Evolutionary conservation across 305 asterid genomes (phyloP), one percentile per base, ranked within the genome.

Genomic region (Coffea humblotiana): DNA sequence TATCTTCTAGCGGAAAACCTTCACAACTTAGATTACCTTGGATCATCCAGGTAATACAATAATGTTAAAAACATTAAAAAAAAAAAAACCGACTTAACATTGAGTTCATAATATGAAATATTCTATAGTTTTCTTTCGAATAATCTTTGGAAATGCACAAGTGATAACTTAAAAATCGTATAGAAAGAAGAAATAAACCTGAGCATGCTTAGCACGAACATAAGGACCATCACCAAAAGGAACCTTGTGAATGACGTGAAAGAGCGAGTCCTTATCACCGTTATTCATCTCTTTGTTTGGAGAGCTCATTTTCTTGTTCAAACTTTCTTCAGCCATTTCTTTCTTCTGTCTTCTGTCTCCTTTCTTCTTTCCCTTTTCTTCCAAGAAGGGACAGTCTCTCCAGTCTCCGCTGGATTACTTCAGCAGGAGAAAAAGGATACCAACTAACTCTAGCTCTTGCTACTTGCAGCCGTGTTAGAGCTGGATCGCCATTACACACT

Each of bases 171-270:
- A 37, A 37, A 37, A 3, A 37, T 37, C 6, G 43, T 37, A 37
- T 23, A 61, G 10, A 18, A 29, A 14, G 0, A 40, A n/a, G 21
- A 0, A 52, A 1, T 65, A 27, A 65, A 92, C 98, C 97, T 92
- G 98, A 78, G 94, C 92, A 85, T 90, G 84, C 80, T 94, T 94
- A 71, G 98, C 98, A 61, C 93, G 89, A 72, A 89, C 97, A 78
- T 94, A 94, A 85, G 96, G 96, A 21, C 98, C 97, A 84, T 94
- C 93, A 15, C 98, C 98, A 15, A 90, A 86, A 85, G 98, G 98
- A 82, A 92, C 96, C 74, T 94, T 94, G 84, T 90, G 87, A 58
- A 88, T 80, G 9, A 88, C 92, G 78, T 87, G 95, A 85, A 85
- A 90, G 18, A 43, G 69, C 37, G 16, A 7, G 13, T 72, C 75